Percentiles rank a stretch among this genome's conserved stretches.
Evolutionary conservation across 1,284 basidiomycete species (phyloP).

Genomic region (Binderoboletus segoi): DNA sequence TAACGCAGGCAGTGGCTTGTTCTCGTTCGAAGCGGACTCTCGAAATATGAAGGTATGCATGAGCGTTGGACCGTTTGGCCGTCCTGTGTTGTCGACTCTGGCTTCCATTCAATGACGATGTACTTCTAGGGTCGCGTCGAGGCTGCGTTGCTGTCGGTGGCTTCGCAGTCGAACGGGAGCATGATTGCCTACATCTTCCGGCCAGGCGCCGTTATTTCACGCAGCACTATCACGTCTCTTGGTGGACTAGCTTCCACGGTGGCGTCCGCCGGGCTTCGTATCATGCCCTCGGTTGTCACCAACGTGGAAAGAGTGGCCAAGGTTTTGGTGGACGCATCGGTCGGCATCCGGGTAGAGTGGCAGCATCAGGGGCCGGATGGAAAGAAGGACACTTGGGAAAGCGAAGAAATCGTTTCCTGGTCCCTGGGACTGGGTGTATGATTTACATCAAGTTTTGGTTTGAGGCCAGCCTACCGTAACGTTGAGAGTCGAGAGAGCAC

Average conservation of each 20-base stretch:
- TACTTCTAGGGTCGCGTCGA: slow-evolving; percentile 29
- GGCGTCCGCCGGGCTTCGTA: slow-evolving; percentile 21
- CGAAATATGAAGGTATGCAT: slow-evolving; percentile 29
- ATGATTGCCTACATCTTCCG: slow-evolving; percentile 24
- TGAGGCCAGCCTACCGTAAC: no score
- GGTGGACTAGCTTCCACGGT: slow-evolving; percentile 21
- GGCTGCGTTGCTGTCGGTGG: slow-evolving; percentile 14
- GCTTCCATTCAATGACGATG: not conserved
- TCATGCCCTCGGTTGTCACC: slow-evolving; percentile 28
- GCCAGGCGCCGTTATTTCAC: slow-evolving; percentile 23
- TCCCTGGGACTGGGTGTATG: slow-evolving; percentile 27
- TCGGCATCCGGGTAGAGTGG: slow-evolving; percentile 33
- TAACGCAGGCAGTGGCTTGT: slow-evolving; percentile 12
- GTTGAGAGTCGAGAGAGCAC: not conserved
- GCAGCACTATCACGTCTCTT: slow-evolving; percentile 15
- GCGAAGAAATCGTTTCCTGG: slow-evolving; percentile 30
- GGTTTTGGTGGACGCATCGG: slow-evolving; percentile 31
- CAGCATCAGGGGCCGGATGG: slow-evolving; percentile 16
- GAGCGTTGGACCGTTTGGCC: no score
- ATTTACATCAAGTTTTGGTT: not conserved
- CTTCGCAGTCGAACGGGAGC: slow-evolving; percentile 14
- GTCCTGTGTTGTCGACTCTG: not conserved
- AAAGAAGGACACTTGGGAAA: slow-evolving; percentile 32
- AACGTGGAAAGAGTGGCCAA: slow-evolving; percentile 24
- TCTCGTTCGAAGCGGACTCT: slow-evolving; percentile 20